A percentile compares a stretch with the other conserved stretches of the same genome.
phyloP scores from a whole-genome alignment of 202 grass and related monocot genomes.

The Eragrostis tef region DNA sequence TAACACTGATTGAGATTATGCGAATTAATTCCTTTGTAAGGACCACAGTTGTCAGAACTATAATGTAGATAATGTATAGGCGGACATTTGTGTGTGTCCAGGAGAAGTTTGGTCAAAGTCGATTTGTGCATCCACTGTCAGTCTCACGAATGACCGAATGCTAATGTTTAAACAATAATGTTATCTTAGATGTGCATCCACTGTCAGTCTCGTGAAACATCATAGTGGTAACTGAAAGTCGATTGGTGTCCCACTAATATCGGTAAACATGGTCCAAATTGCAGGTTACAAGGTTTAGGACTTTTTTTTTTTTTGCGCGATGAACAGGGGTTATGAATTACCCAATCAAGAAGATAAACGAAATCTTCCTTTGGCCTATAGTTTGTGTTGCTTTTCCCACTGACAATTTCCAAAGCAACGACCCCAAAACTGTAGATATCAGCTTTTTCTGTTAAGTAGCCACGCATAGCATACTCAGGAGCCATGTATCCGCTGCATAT shows the following conservation, averaged over 20 bases:
- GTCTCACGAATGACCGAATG: too few species aligned
- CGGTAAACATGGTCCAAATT: conserved; percentile 37
- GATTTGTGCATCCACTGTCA: too few species aligned
- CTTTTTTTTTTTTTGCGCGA: not conserved
- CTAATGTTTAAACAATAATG: conserved; percentile 12
- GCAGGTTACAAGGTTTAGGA: conserved; percentile 10
- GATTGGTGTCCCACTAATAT: conserved; percentile 1
- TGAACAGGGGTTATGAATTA: conserved; percentile 47
- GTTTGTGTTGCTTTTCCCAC: conserved; percentile 95
- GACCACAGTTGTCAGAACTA: conserved; percentile 4
- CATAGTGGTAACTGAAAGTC: not conserved
- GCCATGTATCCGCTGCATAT: conserved; percentile 92
- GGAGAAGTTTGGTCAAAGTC: conserved; percentile 24
- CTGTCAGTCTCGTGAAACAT: not conserved
- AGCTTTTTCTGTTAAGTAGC: conserved; percentile 91
- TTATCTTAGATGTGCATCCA: conserved; percentile 9
- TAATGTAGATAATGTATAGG: not conserved
- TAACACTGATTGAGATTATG: not conserved
- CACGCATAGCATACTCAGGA: conserved; percentile 95
- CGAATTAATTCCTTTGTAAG: conserved; percentile 1
- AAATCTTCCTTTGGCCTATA: conserved; percentile 94
- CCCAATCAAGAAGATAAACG: conserved; percentile 95
- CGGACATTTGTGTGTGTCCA: not conserved
- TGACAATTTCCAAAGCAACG: conserved; percentile 86
- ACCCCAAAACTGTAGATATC: conserved; percentile 95